Conservation (phyloP, 2,329 filamentous ascomycete species). For the Sporothrix protearum region DNA sequence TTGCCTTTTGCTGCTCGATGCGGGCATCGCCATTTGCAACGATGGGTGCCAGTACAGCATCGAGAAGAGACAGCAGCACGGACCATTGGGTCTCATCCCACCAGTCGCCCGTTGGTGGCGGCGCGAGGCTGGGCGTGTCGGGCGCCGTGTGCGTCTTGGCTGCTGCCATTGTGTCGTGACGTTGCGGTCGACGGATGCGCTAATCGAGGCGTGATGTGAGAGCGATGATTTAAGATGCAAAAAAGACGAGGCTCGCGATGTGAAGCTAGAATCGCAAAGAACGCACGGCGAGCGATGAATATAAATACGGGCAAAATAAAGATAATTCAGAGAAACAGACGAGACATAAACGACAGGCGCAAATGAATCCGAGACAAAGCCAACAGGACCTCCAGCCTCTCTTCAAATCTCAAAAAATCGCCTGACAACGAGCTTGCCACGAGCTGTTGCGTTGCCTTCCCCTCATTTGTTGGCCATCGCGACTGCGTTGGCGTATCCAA, state of each 20-base stretch:
- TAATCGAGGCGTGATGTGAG: background rate
- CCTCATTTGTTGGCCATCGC: constrained; percentile 7
- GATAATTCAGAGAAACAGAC: background rate
- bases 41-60: constrained; percentile 60
- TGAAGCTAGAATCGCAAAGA: background rate
- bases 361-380: background rate
- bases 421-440: background rate
- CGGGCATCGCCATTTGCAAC: constrained; percentile 38
- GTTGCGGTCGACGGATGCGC: background rate
- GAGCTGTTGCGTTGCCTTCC: constrained; percentile 6
- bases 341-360: background rate
- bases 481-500: constrained; percentile 12
- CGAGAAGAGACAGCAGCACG: constrained; percentile 52
- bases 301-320: background rate
- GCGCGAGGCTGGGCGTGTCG: background rate
- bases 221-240: background rate
- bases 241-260: background rate
- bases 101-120: constrained; percentile 34
- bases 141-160: background rate
- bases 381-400: background rate
- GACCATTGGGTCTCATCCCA: constrained; percentile 52
- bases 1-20: background rate
- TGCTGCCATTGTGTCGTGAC: background rate
- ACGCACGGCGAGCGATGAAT: background rate
- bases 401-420: background rate